These are phyloP conservation scores for Onygena corvina DNA, from an alignment of 2,329 filamentous ascomycete species.

Conservation along the genomic window DNA sequence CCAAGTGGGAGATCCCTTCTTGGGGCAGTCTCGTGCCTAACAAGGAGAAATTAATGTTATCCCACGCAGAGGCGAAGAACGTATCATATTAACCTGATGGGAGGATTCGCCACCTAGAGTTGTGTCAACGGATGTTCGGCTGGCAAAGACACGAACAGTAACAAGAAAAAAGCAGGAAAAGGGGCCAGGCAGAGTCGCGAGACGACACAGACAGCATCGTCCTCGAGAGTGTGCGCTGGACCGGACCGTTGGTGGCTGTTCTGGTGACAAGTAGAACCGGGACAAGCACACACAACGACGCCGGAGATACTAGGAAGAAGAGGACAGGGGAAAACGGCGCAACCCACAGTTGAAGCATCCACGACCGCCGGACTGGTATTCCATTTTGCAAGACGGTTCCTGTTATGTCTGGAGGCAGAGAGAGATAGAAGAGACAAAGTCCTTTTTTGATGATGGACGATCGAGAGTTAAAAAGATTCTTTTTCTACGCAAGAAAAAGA, in stretches of 20 bases:
- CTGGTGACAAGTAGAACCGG: no score
- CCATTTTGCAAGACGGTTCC: slow-evolving; percentile 31
- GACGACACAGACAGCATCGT: background rate
- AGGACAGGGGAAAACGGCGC: background rate
- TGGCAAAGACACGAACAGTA: background rate
- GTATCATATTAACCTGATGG: slow-evolving; percentile 55
- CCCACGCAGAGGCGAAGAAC: slow-evolving; percentile 14
- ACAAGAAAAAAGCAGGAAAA: background rate
- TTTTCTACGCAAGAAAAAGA: slow-evolving; percentile 6
- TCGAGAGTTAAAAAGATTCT: background rate
- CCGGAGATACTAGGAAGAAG: background rate
- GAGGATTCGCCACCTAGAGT: slow-evolving; percentile 55
- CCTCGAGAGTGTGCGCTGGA: no score
- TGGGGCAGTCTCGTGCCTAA: slow-evolving; percentile 75
- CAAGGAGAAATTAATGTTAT: slow-evolving; percentile 16
- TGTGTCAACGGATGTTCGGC: slow-evolving; percentile 10
- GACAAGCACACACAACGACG: background rate
- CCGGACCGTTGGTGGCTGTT: no score
- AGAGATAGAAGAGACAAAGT: background rate
- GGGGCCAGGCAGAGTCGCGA: background rate
- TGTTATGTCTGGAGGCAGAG: background rate
- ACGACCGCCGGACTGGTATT: slow-evolving; percentile 39
- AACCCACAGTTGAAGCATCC: slow-evolving; percentile 50
- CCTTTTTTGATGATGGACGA: no score
- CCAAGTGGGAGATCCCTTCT: slow-evolving; percentile 72